phyloP scores from a whole-genome alignment of 2,329 filamentous ascomycete genomes.

The Penicillium sp. region DNA sequence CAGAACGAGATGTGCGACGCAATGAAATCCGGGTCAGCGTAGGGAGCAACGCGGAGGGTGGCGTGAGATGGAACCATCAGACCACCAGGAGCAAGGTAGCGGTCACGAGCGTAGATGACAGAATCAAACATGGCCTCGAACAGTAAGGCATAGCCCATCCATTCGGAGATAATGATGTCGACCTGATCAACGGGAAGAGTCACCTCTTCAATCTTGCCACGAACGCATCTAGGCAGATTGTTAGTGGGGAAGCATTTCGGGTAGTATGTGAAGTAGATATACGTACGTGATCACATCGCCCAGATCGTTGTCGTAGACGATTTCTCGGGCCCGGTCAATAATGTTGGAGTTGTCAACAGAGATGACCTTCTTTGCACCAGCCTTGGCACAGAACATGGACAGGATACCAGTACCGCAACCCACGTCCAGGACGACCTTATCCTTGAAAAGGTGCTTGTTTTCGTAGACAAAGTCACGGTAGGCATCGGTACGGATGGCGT shows the following conservation, averaged over 20 bases:
- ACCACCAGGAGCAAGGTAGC: constrained; percentile 77
- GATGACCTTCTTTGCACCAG: constrained; percentile 81
- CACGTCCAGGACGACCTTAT: constrained; percentile 86
- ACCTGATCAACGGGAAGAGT: constrained; percentile 75
- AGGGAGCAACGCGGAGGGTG: constrained; percentile 78
- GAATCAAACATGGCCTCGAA: constrained; percentile 97
- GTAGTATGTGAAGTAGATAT: background rate
- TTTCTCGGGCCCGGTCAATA: constrained; percentile 81
- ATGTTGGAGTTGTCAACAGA: constrained; percentile 93
- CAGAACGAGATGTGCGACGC: constrained; percentile 80
- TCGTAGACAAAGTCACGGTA: constrained; percentile 95
- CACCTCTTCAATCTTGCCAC: constrained; percentile 87
- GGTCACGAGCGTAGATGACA: constrained; percentile 83
- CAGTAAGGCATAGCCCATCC: constrained; percentile 94
- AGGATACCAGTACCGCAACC: constrained; percentile 85
- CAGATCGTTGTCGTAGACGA: constrained; percentile 78
- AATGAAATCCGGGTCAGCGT: constrained; percentile 76
- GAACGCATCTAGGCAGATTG: constrained; percentile 58
- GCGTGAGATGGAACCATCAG: constrained; percentile 85
- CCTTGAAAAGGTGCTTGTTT: constrained; percentile 83
- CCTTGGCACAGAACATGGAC: constrained; percentile 91
- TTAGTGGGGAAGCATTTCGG: constrained; percentile 10
- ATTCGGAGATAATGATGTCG: constrained; percentile 94
- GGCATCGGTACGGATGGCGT: constrained; percentile 81
- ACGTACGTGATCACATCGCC: constrained; percentile 67